These are phyloP conservation scores for Pigoraptor vietnamica DNA, from an alignment of 78 protist genomes.

Conservation along the genomic window DNA sequence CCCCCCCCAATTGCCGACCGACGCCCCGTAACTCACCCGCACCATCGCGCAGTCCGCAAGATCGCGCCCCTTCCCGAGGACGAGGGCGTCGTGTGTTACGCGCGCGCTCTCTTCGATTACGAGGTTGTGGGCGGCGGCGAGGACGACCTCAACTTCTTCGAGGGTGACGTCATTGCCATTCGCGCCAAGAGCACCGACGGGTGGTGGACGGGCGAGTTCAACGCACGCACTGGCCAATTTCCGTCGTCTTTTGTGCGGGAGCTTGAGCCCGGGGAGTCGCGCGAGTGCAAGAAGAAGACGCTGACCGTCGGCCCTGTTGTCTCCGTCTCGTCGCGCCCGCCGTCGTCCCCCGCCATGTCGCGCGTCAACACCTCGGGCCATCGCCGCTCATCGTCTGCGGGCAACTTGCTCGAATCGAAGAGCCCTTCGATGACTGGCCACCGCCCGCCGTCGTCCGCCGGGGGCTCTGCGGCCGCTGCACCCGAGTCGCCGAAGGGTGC, in stretches of 20 bases:
- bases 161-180: not conserved
- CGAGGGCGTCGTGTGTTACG: not conserved
- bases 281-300: not conserved
- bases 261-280: not conserved
- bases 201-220: not conserved
- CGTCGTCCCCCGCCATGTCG: not conserved
- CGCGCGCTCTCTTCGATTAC: not conserved
- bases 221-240: not conserved
- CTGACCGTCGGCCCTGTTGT: not conserved
- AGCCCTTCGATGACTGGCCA: not conserved
- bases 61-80: not conserved
- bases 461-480: not conserved
- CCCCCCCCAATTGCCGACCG: no score
- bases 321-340: not conserved
- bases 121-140: not conserved
- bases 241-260: not conserved
- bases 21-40: no score
- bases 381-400: not conserved
- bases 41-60: not conserved
- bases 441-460: not conserved
- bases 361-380: not conserved
- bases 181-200: not conserved
- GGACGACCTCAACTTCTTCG: not conserved
- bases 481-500: not conserved
- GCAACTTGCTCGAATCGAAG: not conserved